Evolutionary conservation across 1,139 yeast species (phyloP).

Genomic region (Saccharomyces hybrid): DNA sequence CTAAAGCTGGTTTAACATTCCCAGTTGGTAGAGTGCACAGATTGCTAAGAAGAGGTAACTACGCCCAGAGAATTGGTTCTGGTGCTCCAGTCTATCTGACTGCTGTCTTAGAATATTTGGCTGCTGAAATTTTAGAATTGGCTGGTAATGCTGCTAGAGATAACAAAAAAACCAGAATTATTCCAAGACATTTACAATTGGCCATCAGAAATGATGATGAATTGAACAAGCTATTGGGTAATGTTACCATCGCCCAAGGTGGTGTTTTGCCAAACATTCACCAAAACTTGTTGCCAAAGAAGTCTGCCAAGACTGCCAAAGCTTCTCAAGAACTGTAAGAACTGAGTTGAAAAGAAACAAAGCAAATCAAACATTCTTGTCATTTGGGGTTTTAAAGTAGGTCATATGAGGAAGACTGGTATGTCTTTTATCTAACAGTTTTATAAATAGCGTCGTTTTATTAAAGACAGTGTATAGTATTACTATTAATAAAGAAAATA

Average conservation of each 20-base stretch:
- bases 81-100: slow-evolving; percentile 96
- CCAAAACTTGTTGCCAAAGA: slow-evolving; percentile 91
- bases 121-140: slow-evolving; percentile 95
- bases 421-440: not conserved
- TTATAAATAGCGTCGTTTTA: not conserved
- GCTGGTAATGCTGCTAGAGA: slow-evolving; percentile 99
- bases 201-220: slow-evolving; percentile 99
- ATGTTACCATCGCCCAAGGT: slow-evolving; percentile 93
- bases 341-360: not conserved
- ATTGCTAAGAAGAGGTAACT: slow-evolving; percentile 93
- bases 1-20: slow-evolving; percentile 97
- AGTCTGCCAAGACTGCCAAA: slow-evolving; percentile 67
- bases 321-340: slow-evolving; percentile 81
- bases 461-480: not conserved
- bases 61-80: slow-evolving; percentile 98
- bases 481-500: not conserved
- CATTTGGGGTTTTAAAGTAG: not conserved
- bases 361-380: not conserved
- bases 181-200: slow-evolving; percentile 96
- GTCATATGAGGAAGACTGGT: slow-evolving; percentile 1
- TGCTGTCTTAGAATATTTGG: slow-evolving; percentile 90
- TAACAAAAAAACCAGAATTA: slow-evolving; percentile 95
- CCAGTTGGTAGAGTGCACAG: slow-evolving; percentile 99
- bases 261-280: slow-evolving; percentile 97
- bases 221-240: slow-evolving; percentile 86